Base-by-base conservation (phyloP, 805 yeast genomes). In the Isabelozyma rhagii region DNA sequence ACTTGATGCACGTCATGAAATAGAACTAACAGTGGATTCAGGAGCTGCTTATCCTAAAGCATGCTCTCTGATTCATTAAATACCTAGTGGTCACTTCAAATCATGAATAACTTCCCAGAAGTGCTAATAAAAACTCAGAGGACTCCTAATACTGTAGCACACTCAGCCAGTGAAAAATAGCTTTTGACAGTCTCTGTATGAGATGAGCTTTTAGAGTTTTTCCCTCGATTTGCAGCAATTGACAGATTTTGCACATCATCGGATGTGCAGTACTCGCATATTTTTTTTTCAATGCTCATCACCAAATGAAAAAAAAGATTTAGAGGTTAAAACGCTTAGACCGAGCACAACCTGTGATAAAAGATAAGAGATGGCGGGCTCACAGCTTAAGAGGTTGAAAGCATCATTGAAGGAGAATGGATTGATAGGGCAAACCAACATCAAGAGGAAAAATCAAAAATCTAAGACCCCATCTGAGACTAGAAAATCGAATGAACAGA, bases 381-480 rank as follows among this genome's bases (percentile, higher is more conserved):
- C 97, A 13, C 97, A 92, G 72, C 74, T 92, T 54, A 91, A 90
- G 65, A 83, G 82, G 72, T 78, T 91, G 48, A 90, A 87, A 60
- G 92, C 84, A 45, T 83, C 90, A 2, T 71, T 91, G 49, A 85
- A 85, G 62, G 79, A 83, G 46, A 83, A 85, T 47, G 97, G 97
- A 1, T 75, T 92, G 28, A 85, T 90, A n/a, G 97, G 97, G 0
- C 96, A 87, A 64, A 82, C 92, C 21, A 88, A 87, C 57, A 69
- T 75, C 45, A 85, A 82, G 65, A 79, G 78, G 59, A 82, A 81
- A 58, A 77, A 72, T 53, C 72, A 72, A 56, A 81, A 78, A 74
- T 39, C 63, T 27, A 63, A 62, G 57, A 66, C 74, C 27, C 84
- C 90, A 28, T 77, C 82, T 39, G 89, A 85, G 55, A 79, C 84